These are phyloP conservation scores for Monosporozyma aerobia DNA, from an alignment of 805 yeast species.

Conservation along the genomic window DNA sequence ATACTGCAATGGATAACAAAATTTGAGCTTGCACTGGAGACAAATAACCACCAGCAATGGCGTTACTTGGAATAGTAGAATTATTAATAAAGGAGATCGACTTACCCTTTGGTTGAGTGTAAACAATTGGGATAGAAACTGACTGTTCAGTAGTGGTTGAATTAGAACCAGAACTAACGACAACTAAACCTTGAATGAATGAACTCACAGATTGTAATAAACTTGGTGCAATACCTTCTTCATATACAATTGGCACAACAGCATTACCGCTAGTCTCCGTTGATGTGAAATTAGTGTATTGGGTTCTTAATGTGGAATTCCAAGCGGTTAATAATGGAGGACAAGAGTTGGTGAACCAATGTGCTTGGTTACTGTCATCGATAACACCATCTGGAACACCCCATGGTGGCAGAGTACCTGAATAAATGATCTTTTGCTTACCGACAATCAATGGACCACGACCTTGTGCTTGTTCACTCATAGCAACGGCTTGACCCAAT, in stretches of 20 bases:
- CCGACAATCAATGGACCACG: constrained; percentile 23
- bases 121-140: constrained; percentile 4
- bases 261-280: constrained; percentile 8
- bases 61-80: constrained; percentile 15
- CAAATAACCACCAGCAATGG: constrained; percentile 26
- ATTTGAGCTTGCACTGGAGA: constrained; percentile 27
- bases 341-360: constrained; percentile 21
- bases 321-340: constrained; percentile 13
- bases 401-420: constrained; percentile 22
- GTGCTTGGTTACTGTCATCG: constrained; percentile 7
- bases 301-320: constrained; percentile 16
- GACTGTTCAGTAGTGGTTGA: constrained; percentile 7
- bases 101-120: constrained; percentile 2
- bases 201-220: constrained; percentile 12
- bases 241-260: constrained; percentile 22
- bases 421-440: constrained; percentile 18
- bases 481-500: constrained; percentile 16
- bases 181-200: constrained; percentile 20
- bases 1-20: constrained; percentile 22
- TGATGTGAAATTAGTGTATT: constrained; percentile 18
- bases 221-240: constrained; percentile 15
- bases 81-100: constrained; percentile 11
- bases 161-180: constrained; percentile 14
- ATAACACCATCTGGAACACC: constrained; percentile 24
- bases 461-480: constrained; percentile 9